Base-by-base conservation (phyloP, 2,329 filamentous ascomycete genomes). In the Claviceps spartinae region DNA sequence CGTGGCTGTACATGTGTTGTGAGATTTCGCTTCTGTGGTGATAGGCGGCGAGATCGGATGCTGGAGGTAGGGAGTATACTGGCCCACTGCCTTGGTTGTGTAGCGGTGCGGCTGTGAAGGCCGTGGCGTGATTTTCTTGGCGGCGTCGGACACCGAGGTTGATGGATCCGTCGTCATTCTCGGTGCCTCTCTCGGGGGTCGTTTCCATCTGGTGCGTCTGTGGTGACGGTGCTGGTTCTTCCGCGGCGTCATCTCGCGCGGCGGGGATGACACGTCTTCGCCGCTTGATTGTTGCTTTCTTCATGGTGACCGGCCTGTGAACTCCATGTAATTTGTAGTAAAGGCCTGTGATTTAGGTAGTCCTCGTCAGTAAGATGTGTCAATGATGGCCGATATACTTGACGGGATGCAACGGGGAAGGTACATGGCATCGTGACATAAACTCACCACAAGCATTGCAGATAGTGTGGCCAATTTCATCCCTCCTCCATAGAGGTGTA, bases 321-420 rank as follows among this genome's bases (percentile, higher is more conserved):
- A 89, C 83, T 51, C 90, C 90, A 65, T 98, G 93, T 2, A 98
- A 81, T 68, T 97, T 97, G 72, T 94, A 89, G 67, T 98, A 98
- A 3, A 98, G 73, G 4, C 91, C 89, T 95, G 24, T n/a, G 18
- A 1, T 20, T 50, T 6, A 4, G 5, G 24, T 3, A 1, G 8
- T 4, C 13, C 11, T 42, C 11, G 5, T 49, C 24, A 34, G 47
- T 30, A n/a, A 16, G 5, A 1, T 14, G 22, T 24, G 26, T 16
- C n/a, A 4, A 18, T 20, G 16, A 38, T 41, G 20, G 16, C 16
- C 22, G 14, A 18, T 4, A 48, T 24, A 20, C 20, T 30, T 30
- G 26, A 30, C 26, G 26, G 2, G 8, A 16, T 7, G 30, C 11
- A 40, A 43, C 3, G 24, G 7, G 42, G 5, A 14, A 14, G 3